Conservation (phyloP, 208 protist species). For the Wallacemonas rigidus region DNA sequence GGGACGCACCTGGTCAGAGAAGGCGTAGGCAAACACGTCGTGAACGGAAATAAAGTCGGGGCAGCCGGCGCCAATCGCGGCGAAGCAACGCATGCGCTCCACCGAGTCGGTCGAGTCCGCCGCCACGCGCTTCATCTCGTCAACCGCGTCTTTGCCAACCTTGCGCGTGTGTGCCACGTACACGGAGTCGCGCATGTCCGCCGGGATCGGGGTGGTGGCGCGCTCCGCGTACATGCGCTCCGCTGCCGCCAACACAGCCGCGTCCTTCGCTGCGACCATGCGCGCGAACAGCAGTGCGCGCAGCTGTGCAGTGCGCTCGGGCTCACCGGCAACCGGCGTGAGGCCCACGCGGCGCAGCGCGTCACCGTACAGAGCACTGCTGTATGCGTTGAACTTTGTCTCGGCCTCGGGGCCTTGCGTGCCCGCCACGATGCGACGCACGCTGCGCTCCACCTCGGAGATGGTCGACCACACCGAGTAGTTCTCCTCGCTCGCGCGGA, state of each 20-base stretch:
- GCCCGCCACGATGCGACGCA: slow-evolving; percentile 42
- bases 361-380: slow-evolving; percentile 47
- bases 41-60: slow-evolving; percentile 31
- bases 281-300: slow-evolving; percentile 49
- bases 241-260: slow-evolving; percentile 32
- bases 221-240: slow-evolving; percentile 44
- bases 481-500: slow-evolving; percentile 29
- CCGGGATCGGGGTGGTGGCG: slow-evolving; percentile 41
- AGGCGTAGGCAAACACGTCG: slow-evolving; percentile 54
- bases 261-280: slow-evolving; percentile 42
- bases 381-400: slow-evolving; percentile 50
- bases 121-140: slow-evolving; percentile 49
- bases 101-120: slow-evolving; percentile 44
- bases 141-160: slow-evolving; percentile 32
- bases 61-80: slow-evolving; percentile 39
- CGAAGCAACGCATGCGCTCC: slow-evolving; percentile 57
- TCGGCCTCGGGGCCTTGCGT: slow-evolving; percentile 33
- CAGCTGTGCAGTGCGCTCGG: slow-evolving; percentile 43
- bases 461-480: slow-evolving; percentile 45
- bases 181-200: slow-evolving; percentile 48
- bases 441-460: slow-evolving; percentile 40
- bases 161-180: slow-evolving; percentile 42
- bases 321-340: slow-evolving; percentile 21
- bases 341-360: slow-evolving; percentile 40
- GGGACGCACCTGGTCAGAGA: slow-evolving; percentile 70